Base-by-base conservation (phyloP, 768 basidiomycete genomes). In the Suillus alpinus region DNA sequence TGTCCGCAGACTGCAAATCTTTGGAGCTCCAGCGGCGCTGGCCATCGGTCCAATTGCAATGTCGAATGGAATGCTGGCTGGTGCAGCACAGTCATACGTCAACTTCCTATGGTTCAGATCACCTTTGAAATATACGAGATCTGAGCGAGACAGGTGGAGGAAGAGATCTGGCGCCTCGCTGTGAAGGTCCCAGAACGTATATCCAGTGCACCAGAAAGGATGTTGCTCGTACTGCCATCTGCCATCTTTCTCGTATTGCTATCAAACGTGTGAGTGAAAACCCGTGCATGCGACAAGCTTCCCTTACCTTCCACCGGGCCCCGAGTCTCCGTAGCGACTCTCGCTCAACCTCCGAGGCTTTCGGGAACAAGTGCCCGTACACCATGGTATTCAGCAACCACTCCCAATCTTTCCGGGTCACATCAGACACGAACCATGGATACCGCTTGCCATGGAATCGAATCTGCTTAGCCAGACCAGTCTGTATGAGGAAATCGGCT, bases 401-500 rank as follows among this genome's bases (percentile, higher is more conserved):
- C 55, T 91, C 83, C 92, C 94, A 98, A 69, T 98, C 95, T 71
- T 92, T 90, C 73, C 83, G 88, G 41, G 95, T 98, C 53, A 96
- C 87, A 71, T 97, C 95, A 13, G 90, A 92, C 36, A 94, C 92
- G 72, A 95, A 95, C 94, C 94, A 96, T 3, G 95, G 86, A 68
- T 92, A 92, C 43, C 94, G 89, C 77, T 97, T 98, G 53, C 95
- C 95, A 72, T 98, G 95, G 86, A 98, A 96, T 63, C 86, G 86
- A 60, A 98, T 81, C 75, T 94, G 82, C 46, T 75, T 87, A 37
- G 92, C 94, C 32, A 93, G 84, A 1, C 95, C 95, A 63, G 86
- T 89, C 73, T 96, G 95, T 62, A 97, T 81, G 59, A 98, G 83
- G 79, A 93, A 98, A 76, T 98, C 95, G 76, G 95, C 95, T 83